Percentiles rank a stretch among this genome's conserved stretches.
These are phyloP conservation scores for Sordariomycetes sp. DNA, from an alignment of 2,329 filamentous ascomycete genomes.

Conservation along the genomic window DNA sequence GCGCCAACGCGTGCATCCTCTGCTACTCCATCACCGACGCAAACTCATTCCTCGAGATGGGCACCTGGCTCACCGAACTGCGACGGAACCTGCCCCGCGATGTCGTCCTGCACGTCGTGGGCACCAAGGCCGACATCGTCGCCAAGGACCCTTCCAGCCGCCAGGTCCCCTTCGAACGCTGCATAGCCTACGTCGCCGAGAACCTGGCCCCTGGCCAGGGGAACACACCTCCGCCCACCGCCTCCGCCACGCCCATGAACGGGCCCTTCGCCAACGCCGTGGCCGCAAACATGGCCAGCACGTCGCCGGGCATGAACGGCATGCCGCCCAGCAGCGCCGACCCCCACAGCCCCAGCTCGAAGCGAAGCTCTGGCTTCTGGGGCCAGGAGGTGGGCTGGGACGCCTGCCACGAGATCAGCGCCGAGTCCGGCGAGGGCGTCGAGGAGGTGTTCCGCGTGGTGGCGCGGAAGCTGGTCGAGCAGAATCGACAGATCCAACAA, in stretches of 20 bases:
- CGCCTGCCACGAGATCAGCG: slow-evolving; percentile 92
- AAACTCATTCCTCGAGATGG: slow-evolving; percentile 83
- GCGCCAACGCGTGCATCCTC: slow-evolving; percentile 85
- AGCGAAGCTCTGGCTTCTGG: slow-evolving; percentile 73
- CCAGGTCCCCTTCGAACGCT: slow-evolving; percentile 87
- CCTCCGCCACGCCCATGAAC: slow-evolving; percentile 23
- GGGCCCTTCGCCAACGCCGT: slow-evolving; percentile 17
- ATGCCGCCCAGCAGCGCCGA: slow-evolving; percentile 24
- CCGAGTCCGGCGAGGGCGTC: slow-evolving; percentile 88
- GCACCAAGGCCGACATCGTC: slow-evolving; percentile 87
- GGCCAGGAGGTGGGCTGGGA: slow-evolving; percentile 92
- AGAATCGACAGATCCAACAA: slow-evolving; percentile 54
- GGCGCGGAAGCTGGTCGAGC: slow-evolving; percentile 52
- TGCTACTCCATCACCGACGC: slow-evolving; percentile 92
- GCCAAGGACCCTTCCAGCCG: slow-evolving; percentile 69
- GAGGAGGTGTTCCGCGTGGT: slow-evolving; percentile 86
- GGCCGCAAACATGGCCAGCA: slow-evolving; percentile 12
- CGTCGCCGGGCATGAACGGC: slow-evolving; percentile 6
- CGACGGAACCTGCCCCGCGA: slow-evolving; percentile 68
- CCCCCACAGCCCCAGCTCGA: slow-evolving; percentile 51
- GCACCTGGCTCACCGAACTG: slow-evolving; percentile 79
- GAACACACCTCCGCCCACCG: slow-evolving; percentile 59
- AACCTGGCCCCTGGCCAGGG: slow-evolving; percentile 67
- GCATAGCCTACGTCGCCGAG: slow-evolving; percentile 91
- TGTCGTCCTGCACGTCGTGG: slow-evolving; percentile 87